Conservation (phyloP, 305 asterid genomes). For the Andrographis paniculata region DNA sequence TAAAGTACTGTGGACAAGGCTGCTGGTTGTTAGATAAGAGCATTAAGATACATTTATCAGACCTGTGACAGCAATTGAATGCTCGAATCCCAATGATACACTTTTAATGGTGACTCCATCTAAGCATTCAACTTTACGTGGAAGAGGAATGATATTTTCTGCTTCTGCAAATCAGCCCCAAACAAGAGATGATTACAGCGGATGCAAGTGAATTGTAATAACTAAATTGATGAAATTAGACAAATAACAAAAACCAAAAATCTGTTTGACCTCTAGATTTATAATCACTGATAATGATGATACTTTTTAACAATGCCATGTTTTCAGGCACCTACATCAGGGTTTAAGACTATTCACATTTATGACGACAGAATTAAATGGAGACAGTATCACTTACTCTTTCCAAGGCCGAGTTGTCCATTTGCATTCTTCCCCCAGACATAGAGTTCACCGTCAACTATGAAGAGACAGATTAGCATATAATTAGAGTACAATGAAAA, state of each 20-base stretch:
- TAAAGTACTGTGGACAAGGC: constrained; percentile 2
- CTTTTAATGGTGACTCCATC: constrained; percentile 49
- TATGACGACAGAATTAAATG: constrained; percentile 6
- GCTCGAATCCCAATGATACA: constrained; percentile 75
- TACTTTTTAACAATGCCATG: no score
- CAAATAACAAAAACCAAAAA: no score
- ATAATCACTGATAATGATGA: no score
- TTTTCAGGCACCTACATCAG: not conserved
- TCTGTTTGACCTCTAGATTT: no score
- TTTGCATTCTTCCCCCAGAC: constrained; percentile 87
- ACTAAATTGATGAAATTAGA: not conserved
- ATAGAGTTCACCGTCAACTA: constrained; percentile 92
- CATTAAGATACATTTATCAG: constrained; percentile 14
- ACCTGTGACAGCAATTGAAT: constrained; percentile 97
- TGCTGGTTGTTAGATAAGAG: constrained; percentile 11
- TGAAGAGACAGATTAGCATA: constrained; percentile 20
- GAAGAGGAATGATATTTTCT: constrained; percentile 42
- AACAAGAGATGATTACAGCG: constrained; percentile 1
- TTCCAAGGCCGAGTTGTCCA: constrained; percentile 97
- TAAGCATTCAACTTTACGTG: constrained; percentile 73
- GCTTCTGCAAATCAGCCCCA: constrained; percentile 56
- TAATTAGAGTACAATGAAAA: no score
- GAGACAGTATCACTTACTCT: constrained; percentile 41
- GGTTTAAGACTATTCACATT: not conserved
- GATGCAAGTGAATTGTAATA: constrained; percentile 3